These are phyloP conservation scores for Boletus bicolor DNA, from an alignment of 768 basidiomycete genomes.

Conservation along the genomic window DNA sequence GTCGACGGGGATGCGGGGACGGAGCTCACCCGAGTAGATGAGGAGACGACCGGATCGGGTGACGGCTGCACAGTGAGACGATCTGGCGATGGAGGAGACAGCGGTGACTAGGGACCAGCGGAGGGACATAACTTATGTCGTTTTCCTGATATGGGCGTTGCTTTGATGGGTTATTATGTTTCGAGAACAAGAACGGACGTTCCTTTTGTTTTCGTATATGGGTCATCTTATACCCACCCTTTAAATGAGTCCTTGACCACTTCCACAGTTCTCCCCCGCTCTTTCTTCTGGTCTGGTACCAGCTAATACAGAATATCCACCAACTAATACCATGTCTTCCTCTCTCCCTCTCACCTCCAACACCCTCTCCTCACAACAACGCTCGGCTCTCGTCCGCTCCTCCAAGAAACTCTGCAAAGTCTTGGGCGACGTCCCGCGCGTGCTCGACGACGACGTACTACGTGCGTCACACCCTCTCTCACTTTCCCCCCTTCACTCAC, in stretches of 20 bases:
- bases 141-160: not conserved
- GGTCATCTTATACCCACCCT: not conserved
- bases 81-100: slow-evolving; percentile 31
- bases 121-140: slow-evolving; percentile 21
- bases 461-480: not conserved
- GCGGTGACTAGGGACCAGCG: slow-evolving; percentile 30
- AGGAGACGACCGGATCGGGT: slow-evolving; percentile 27
- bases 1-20: slow-evolving; percentile 42
- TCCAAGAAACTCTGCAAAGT: slow-evolving; percentile 59
- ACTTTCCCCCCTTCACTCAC: not conserved
- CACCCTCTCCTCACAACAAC: slow-evolving; percentile 46
- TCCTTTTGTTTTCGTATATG: not conserved
- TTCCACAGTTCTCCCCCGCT: too few relatives aligned
- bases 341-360: slow-evolving; percentile 59
- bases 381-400: slow-evolving; percentile 53
- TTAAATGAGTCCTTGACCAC: too few relatives aligned
- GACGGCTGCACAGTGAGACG: slow-evolving; percentile 40
- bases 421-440: slow-evolving; percentile 57
- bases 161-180: not conserved
- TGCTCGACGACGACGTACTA: slow-evolving; percentile 37
- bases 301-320: not conserved
- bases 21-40: slow-evolving; percentile 44
- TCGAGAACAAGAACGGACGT: not conserved
- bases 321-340: slow-evolving; percentile 8
- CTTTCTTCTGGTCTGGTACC: slow-evolving; percentile 28